A percentile compares a stretch with the other conserved stretches of the same genome.
phyloP scores from a whole-genome alignment of 116 monocot genomes.

The Thalassia testudinum region DNA sequence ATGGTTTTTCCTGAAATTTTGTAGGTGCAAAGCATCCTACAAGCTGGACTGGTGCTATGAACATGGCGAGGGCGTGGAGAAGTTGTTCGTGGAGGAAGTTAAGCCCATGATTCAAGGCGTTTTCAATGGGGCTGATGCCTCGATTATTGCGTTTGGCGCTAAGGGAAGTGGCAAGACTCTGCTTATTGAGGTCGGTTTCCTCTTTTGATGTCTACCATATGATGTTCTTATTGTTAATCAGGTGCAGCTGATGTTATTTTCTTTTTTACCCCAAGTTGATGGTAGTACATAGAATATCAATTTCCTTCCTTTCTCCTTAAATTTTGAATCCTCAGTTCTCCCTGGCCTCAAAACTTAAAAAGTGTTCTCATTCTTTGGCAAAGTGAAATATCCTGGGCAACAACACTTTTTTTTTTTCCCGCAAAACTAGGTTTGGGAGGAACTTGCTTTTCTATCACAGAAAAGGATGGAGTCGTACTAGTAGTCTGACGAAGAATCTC shows the following conservation, averaged over 20 bases:
- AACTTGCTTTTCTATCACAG: no score
- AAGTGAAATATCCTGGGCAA: no score
- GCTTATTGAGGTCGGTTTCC: slow-evolving; percentile 47
- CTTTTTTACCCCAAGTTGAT: no score
- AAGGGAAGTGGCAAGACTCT: slow-evolving; percentile 38
- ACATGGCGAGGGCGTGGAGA: slow-evolving; percentile 16
- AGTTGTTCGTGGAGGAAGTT: slow-evolving; percentile 39
- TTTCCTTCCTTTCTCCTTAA: no score
- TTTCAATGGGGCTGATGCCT: slow-evolving; percentile 26
- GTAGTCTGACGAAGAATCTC: no score
- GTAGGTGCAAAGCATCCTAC: slow-evolving; percentile 27
- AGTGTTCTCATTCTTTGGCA: no score
- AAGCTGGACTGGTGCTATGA: slow-evolving; percentile 58
- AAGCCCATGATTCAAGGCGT: slow-evolving; percentile 30
- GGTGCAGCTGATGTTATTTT: neutral
- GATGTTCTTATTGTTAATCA: neutral
- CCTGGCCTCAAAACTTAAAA: no score
- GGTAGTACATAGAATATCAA: no score
- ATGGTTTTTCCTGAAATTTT: neutral
- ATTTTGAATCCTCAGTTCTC: no score
- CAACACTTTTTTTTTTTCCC: no score
- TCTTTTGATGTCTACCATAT: neutral
- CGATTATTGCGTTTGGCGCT: slow-evolving; percentile 55
- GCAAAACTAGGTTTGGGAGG: no score
- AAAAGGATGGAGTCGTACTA: no score